These are phyloP conservation scores for Asterophora parasitica DNA, from an alignment of 768 basidiomycete species.

Conservation along the genomic window DNA sequence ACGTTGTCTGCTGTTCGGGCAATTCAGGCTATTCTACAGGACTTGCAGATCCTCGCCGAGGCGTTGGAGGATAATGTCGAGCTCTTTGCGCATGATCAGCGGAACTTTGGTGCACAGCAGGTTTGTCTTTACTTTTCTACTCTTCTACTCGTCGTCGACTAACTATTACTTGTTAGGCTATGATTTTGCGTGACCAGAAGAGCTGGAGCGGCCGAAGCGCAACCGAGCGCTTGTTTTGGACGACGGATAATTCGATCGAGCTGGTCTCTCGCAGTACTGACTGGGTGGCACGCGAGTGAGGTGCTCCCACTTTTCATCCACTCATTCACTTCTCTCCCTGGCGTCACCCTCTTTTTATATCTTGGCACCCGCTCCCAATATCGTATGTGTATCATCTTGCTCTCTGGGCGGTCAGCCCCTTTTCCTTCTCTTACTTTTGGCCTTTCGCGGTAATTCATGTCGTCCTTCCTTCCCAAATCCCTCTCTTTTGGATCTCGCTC, in stretches of 20 bases:
- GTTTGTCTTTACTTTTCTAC: constrained; percentile 34
- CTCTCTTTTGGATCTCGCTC: constrained; percentile 3
- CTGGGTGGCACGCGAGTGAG: constrained; percentile 73
- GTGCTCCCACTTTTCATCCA: neutral
- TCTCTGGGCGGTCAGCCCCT: constrained; percentile 4
- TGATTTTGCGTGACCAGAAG: constrained; percentile 94
- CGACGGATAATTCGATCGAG: constrained; percentile 85
- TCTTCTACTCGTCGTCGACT: neutral
- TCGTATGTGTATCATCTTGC: constrained; percentile 15
- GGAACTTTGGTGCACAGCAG: constrained; percentile 97
- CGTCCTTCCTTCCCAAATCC: too few species aligned
- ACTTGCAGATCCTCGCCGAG: constrained; percentile 82
- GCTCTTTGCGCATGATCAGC: constrained; percentile 87
- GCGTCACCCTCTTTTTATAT: constrained; percentile 7
- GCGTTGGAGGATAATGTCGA: constrained; percentile 90
- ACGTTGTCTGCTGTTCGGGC: constrained; percentile 71
- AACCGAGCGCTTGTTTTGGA: constrained; percentile 91
- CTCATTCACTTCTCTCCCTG: neutral
- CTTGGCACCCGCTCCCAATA: constrained; percentile 9
- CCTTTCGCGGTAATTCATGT: too few species aligned
- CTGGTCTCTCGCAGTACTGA: constrained; percentile 81
- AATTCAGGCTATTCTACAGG: constrained; percentile 80
- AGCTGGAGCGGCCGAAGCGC: constrained; percentile 91
- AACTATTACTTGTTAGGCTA: constrained; percentile 52
- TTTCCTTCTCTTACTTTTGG: neutral